phyloP scores from a whole-genome alignment of 768 basidiomycete species.

The Tylopilus subfusipes region DNA sequence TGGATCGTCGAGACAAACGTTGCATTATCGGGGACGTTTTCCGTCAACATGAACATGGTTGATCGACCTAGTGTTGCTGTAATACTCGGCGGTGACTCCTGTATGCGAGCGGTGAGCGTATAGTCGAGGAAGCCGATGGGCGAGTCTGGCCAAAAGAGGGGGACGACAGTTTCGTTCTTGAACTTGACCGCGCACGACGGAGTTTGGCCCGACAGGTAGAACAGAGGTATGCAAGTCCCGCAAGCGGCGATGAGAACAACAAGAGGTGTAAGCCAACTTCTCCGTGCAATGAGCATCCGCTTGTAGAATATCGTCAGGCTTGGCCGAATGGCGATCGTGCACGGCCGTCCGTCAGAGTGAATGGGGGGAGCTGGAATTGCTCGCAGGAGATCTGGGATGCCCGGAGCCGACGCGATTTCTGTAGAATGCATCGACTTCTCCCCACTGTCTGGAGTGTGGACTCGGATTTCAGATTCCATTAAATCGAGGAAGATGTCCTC shows the following conservation, averaged over 20 bases:
- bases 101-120: constrained; percentile 34
- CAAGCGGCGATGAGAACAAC: constrained; percentile 52
- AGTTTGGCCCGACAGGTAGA: constrained; percentile 53
- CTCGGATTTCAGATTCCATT: constrained; percentile 44
- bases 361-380: constrained; percentile 3
- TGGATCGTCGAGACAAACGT: constrained; percentile 56
- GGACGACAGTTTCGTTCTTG: constrained; percentile 34
- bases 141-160: constrained; percentile 56
- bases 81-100: constrained; percentile 56
- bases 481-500: constrained; percentile 79
- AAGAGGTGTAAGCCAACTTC: constrained; percentile 69
- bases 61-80: constrained; percentile 44
- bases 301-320: constrained; percentile 75
- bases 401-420: not conserved
- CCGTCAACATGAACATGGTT: constrained; percentile 33
- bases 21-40: constrained; percentile 49
- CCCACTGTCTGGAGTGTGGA: constrained; percentile 24
- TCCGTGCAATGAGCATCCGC: constrained; percentile 56
- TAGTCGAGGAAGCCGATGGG: constrained; percentile 35
- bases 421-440: constrained; percentile 18
- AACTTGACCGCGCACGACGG: constrained; percentile 49
- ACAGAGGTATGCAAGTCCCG: constrained; percentile 63
- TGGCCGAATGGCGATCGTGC: constrained; percentile 56
- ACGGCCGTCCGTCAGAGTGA: constrained; percentile 45
- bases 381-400: not conserved